Evolutionary conservation across 2,329 filamentous ascomycete genomes (phyloP), one percentile per base, ranked within the genome.

Genomic region (Trichophyton mentagrophytes): DNA sequence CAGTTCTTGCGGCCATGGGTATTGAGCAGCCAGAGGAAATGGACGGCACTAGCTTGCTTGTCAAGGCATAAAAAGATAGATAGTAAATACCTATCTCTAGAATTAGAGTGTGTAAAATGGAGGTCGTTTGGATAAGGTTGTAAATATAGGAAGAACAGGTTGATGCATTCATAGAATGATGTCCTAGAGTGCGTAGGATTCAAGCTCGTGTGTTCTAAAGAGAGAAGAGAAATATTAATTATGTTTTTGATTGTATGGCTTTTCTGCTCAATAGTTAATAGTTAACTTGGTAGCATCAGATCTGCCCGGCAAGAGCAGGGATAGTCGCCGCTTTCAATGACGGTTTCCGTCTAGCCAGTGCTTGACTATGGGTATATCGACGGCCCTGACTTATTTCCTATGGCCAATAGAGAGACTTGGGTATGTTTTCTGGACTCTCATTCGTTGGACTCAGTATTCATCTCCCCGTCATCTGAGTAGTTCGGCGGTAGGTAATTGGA

Each of bases 21-120:
- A 80, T 99, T 63, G 83, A 88, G 56, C 85, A 95, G 74, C 92
- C 93, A 3, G 84, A 88, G 69, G 91, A 92, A 74, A 99, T 99
- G 93, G 89, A 88, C 62, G 91, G 93, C 62, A 78, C 80, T 70
- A 95, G 85, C 76, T 80, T 99, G 70, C 80, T 99, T 67, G 77
- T 90, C 70, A 95, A 90, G 83, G 66, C 70, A 64, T 75, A 73
- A 64, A 70, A 60, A 6, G 59, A 30, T 15, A 51, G 17, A 22
- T 7, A 44, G 17, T 42, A 44, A 44, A 17, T 53, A 53, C n/a
- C 27, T 36, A 33, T 15, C 51, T 36, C 27, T 53, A 55, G 51
- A 17, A 27, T 55, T 20, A 20, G 30, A 2, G 33, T 55, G 44
- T 7, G 33, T 38, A 13, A 47, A 20, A 47, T 15, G 51, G 30